Conservation (phyloP, 2,329 filamentous ascomycete species). For the Curvularia hawaiiensis region DNA sequence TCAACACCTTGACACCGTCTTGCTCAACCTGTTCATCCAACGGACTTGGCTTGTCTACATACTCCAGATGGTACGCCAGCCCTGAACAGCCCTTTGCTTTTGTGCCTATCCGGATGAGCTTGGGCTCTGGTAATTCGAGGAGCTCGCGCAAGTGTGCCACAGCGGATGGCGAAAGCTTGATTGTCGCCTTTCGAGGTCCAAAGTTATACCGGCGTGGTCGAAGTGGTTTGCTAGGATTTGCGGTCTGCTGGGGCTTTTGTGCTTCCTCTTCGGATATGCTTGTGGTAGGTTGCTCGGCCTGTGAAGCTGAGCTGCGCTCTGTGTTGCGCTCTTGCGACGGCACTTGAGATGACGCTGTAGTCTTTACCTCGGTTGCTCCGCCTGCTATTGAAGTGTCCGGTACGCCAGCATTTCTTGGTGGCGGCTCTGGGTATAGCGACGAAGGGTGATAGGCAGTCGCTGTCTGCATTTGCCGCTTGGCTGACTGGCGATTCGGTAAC, state of each 20-base stretch:
- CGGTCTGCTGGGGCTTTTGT: conserved; percentile 63
- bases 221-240: conserved; percentile 47
- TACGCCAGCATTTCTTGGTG: conserved; percentile 62
- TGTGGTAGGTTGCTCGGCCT: conserved; percentile 45
- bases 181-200: conserved; percentile 85
- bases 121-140: conserved; percentile 83
- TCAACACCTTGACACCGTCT: conserved; percentile 92
- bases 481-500: conserved; percentile 41
- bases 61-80: conserved; percentile 90
- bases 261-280: conserved; percentile 67
- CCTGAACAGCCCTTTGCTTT: conserved; percentile 94
- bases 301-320: conserved; percentile 21
- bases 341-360: conserved; percentile 53
- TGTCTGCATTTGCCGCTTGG: conserved; percentile 61
- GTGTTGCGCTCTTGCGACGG: conserved; percentile 31
- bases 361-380: conserved; percentile 54
- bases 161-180: conserved; percentile 81
- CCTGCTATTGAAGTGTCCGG: conserved; percentile 67
- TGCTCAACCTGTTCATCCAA: conserved; percentile 96
- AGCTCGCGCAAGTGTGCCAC: conserved; percentile 78
- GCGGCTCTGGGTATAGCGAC: conserved; percentile 60
- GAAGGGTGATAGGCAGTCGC: conserved; percentile 68
- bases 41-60: conserved; percentile 84
- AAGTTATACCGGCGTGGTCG: conserved; percentile 70
- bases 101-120: conserved; percentile 92